Evolutionary conservation across 2,329 filamentous ascomycete genomes (phyloP), one percentile per base, ranked within the genome.

Genomic region (Tolypocladium nubicola): DNA sequence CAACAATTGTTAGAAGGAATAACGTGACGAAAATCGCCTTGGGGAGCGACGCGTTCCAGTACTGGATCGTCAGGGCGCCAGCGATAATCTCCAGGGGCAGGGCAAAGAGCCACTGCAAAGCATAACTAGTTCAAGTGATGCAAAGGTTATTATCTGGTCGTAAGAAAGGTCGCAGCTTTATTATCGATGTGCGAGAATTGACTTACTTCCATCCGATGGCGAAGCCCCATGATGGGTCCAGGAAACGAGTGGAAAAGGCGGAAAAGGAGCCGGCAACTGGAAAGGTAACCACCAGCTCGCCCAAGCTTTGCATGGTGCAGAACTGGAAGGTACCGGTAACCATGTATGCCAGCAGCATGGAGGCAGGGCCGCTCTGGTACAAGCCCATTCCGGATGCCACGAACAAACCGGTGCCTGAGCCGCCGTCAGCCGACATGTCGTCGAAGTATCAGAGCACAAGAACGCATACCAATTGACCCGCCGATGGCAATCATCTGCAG

Each of bases 401-500:
- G 69, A 96, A 96, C 2, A 97, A 77, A 61, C 92, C 91, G 33
- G 88, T 92, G 83, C 88, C 89, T 66, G 10, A 10, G 47, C 26
- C n/a, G 16, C 16, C 30, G 26, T 50, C 47, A 50, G 47, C 47
- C 16, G 16, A 26, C 3, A n/a, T 9, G 8, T 50, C 26, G 26
- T 35, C 23, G 8, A 50, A 8, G 1, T 9, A 9, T 23, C 9
- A 23, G 41, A 5, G 14, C 1, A 11, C 4, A 9, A 16, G 9
- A 33, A 10, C 3, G 9, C 47, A 19, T 19, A 50, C 47, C 47
- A 33, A 96, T 96, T 14, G 89, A 93, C 49, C 92, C 92, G 65
- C 91, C 91, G 64, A 97, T 96, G 14, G 93, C 93, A 78, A 97
- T 97, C 93, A 97, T 97, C 76, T 97, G 92, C 68, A 97, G 70